A percentile compares a stretch with the other conserved stretches of the same genome.
Evolutionary conservation across 257 asterid genomes (phyloP).

Genomic region (Solanum medicagineum): DNA sequence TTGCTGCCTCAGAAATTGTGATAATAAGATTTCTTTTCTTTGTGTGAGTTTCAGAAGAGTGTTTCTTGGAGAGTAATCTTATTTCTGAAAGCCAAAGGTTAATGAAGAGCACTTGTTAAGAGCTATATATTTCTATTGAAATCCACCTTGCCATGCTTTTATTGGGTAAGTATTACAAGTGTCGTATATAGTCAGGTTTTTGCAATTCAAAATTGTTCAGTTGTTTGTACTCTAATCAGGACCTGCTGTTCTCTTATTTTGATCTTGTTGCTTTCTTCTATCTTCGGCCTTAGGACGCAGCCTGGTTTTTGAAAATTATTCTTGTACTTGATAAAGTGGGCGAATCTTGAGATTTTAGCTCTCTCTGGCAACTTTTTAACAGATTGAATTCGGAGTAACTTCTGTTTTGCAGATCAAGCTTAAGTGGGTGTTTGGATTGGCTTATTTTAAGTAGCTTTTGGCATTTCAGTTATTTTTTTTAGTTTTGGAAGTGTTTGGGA

Average conservation of each 20-base stretch:
- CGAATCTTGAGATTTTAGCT: constrained; percentile 32
- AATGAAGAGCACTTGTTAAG: not conserved
- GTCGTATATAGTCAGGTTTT: not conserved
- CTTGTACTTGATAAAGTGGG: not conserved
- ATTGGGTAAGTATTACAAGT: not conserved
- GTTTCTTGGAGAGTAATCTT: not conserved
- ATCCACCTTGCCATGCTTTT: not conserved
- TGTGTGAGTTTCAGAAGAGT: not conserved
- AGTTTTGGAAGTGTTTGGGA: too few relatives aligned
- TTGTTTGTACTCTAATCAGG: not conserved
- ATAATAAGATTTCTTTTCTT: not conserved
- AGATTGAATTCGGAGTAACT: constrained; percentile 20
- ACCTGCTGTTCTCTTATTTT: not conserved
- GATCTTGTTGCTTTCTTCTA: not conserved
- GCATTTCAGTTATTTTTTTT: too few relatives aligned
- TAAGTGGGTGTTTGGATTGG: not conserved
- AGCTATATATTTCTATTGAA: not conserved
- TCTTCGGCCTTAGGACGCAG: not conserved
- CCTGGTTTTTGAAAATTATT: not conserved
- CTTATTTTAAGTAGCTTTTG: too few relatives aligned
- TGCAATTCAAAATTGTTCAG: not conserved
- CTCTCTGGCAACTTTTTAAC: constrained; percentile 40
- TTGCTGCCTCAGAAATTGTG: not conserved
- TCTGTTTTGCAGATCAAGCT: constrained; percentile 34
- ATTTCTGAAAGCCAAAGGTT: not conserved